Conservation (phyloP, 257 asterid genomes). For the Przewalskia tangutica region DNA sequence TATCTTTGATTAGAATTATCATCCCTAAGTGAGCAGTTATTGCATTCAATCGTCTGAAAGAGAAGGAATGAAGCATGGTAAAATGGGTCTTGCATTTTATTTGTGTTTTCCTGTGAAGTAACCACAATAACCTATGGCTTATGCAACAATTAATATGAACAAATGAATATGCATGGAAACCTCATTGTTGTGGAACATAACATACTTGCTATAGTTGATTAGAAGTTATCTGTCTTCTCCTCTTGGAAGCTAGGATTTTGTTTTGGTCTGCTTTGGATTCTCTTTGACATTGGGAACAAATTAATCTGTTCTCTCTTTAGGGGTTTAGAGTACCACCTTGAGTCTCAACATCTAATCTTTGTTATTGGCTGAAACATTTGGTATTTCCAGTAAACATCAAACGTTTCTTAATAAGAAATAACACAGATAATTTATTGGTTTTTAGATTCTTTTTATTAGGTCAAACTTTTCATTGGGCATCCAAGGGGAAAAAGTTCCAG, state of each 20-base stretch:
- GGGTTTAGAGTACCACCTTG: not conserved
- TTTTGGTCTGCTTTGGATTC: not conserved
- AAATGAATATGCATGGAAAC: not conserved
- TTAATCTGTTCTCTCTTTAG: not conserved
- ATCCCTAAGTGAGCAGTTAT: not conserved
- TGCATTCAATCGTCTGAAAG: not conserved
- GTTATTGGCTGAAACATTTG: not conserved
- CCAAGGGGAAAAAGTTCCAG: not conserved
- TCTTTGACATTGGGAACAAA: not conserved
- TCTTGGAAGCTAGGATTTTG: constrained; percentile 1
- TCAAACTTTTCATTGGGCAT: not conserved
- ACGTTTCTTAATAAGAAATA: not conserved
- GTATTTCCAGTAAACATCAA: not conserved
- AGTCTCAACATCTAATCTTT: not conserved
- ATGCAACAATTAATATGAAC: not conserved
- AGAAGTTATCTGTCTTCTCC: not conserved
- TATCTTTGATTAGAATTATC: not conserved
- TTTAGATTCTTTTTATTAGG: not conserved
- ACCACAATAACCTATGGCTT: not conserved
- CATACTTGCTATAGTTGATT: not conserved
- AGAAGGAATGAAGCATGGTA: not conserved
- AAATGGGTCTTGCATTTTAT: not conserved
- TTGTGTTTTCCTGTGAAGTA: not conserved
- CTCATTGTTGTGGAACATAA: not conserved
- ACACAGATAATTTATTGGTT: not conserved